A percentile compares a stretch with the other conserved stretches of the same genome.
phyloP scores from a whole-genome alignment of 2,329 filamentous ascomycete genomes.

The Aspergillus proliferans region DNA sequence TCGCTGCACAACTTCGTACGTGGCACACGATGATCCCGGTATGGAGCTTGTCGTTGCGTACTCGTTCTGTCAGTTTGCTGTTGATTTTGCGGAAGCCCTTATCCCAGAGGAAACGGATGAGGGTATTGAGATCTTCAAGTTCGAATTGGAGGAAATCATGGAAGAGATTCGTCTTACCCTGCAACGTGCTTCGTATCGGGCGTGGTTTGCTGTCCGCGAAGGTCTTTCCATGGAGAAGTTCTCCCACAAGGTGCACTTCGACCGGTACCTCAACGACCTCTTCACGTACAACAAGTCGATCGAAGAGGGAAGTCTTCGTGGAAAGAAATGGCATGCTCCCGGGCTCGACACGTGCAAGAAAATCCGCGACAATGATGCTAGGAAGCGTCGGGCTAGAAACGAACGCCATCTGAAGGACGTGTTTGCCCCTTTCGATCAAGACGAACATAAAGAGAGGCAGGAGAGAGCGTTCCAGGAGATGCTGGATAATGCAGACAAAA shows the following conservation, averaged over 20 bases:
- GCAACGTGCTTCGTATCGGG: constrained; percentile 19
- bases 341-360: constrained; percentile 14
- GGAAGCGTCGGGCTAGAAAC: constrained; percentile 6
- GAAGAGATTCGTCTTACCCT: constrained; percentile 21
- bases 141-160: constrained; percentile 11
- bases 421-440: constrained; percentile 10
- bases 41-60: constrained; percentile 28
- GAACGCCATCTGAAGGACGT: constrained; percentile 12
- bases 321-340: constrained; percentile 11
- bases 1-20: constrained; percentile 10
- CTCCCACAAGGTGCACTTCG: constrained; percentile 7
- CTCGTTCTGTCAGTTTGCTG: constrained; percentile 24
- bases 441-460: constrained; percentile 1
- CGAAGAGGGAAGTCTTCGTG: constrained; percentile 9
- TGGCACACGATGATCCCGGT: constrained; percentile 19
- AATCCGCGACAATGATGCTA: constrained; percentile 13
- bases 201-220: constrained; percentile 22
- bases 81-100: constrained; percentile 21
- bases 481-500: constrained; percentile 5
- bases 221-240: constrained; percentile 10
- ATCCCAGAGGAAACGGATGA: constrained; percentile 5
- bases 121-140: not conserved
- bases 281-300: constrained; percentile 16
- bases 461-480: constrained; percentile 6
- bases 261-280: constrained; percentile 17